phyloP scores from a whole-genome alignment of 768 basidiomycete species.

The Multifurca ochricompacta region DNA sequence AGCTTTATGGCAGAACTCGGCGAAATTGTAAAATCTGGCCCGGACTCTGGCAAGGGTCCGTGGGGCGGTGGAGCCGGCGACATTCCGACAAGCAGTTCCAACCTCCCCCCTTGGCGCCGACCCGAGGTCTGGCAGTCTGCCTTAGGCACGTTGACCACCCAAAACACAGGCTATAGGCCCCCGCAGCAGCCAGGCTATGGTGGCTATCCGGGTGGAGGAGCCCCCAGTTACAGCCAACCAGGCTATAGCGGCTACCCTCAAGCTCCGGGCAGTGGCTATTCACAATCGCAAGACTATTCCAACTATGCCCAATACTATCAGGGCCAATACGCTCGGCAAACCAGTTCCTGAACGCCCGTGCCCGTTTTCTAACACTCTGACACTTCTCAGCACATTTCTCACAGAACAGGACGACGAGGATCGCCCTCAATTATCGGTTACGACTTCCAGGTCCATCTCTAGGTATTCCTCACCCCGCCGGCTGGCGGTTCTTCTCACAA shows the following conservation, averaged over 20 bases:
- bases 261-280: constrained; percentile 17
- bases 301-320: constrained; percentile 86
- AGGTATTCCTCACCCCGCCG: constrained; percentile 20
- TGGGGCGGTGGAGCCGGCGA: constrained; percentile 55
- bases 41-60: constrained; percentile 46
- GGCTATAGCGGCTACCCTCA: constrained; percentile 19
- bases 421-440: constrained; percentile 19
- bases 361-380: constrained; percentile 27
- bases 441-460: constrained; percentile 18
- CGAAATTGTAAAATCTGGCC: constrained; percentile 55
- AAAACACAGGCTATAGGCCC: constrained; percentile 51
- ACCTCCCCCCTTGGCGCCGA: constrained; percentile 85
- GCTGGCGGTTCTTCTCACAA: constrained; percentile 13
- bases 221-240: constrained; percentile 17
- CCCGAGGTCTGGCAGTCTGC: constrained; percentile 77
- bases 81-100: constrained; percentile 55
- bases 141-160: constrained; percentile 28
- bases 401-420: constrained; percentile 22
- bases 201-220: constrained; percentile 22
- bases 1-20: constrained; percentile 97
- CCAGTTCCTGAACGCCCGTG: constrained; percentile 41
- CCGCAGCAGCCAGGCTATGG: constrained; percentile 64
- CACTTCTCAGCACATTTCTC: constrained; percentile 21
- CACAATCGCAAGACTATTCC: constrained; percentile 62
- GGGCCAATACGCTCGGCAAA: constrained; percentile 75